Base-by-base conservation (phyloP, 1,284 basidiomycete genomes). In the Fistulinella staudtii region DNA sequence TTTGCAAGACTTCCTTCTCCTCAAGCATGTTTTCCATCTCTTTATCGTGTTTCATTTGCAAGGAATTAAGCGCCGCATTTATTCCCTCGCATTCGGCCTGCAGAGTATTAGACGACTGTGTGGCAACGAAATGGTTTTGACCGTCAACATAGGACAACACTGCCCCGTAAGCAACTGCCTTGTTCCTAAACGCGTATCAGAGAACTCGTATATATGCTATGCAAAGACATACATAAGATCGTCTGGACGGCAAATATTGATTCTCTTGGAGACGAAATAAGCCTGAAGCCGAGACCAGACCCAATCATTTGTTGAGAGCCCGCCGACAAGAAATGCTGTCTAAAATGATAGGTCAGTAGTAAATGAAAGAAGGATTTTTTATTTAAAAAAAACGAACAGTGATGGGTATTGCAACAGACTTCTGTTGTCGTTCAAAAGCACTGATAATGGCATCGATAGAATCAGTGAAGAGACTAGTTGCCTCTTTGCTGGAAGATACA, bases 161-260 rank as follows among this genome's bases (percentile, higher is more conserved):
- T 0, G 73, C 75, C 1, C 76, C 76, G 41, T 76, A 69, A 0
- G 75, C 69, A 2, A 77, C 76, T 0, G 74, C 74, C 51, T 77
- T 78, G 41, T 73, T 75, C 13, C 75, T 76, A 15, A 20, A 36
- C 40, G 15, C 0, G 8, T 8, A 5, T 52, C 21, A 52, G 31
- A 8, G 29, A 8, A 20, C 7, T 2, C 4, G 13, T 6, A 18
- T 14, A 5, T 8, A 36, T 24, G 14, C 18, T 22, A 6, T 4
- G n/a, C n/a, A n/a, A n/a, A n/a, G n/a, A 35, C 49, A 8, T 7
- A 53, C 53, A 55, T 29, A 14, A 41, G 54, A 21, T 57, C 53
- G 27, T 68, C 63, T 0, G 68, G 67, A 8, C 67, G 62, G 23
- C 40, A 53, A 9, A 66, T 45, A 0, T 43, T 39, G 9, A 68